Conservation (phyloP, 345 rosid genomes). For the Arabidopsis suecica region DNA sequence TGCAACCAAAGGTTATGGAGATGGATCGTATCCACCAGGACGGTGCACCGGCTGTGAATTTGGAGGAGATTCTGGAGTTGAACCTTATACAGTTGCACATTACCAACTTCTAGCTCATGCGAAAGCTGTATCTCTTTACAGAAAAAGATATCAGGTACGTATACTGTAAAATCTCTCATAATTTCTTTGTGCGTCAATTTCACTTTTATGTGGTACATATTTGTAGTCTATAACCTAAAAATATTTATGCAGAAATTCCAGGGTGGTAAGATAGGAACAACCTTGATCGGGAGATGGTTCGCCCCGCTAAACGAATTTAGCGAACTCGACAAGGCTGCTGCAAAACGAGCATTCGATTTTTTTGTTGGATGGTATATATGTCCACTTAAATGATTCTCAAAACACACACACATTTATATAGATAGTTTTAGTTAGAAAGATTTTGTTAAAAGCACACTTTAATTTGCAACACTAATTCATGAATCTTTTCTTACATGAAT, state of each 20-base stretch:
- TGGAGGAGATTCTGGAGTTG: constrained; percentile 48
- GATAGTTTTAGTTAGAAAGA: no score
- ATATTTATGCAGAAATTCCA: constrained; percentile 21
- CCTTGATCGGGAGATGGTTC: constrained; percentile 36
- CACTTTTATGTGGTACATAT: neutral
- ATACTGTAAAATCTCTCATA: neutral
- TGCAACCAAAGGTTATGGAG: constrained; percentile 26
- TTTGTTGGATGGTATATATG: constrained; percentile 39
- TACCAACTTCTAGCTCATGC: constrained; percentile 55
- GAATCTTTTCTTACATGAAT: neutral
- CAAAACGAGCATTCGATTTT: constrained; percentile 37
- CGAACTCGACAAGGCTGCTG: constrained; percentile 26
- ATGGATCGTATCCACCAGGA: constrained; percentile 40
- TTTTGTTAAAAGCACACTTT: neutral
- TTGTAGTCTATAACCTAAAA: neutral
- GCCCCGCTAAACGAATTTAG: constrained; percentile 15
- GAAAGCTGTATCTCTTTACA: constrained; percentile 39
- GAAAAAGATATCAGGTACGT: constrained; percentile 37
- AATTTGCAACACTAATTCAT: neutral
- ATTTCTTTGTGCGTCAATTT: neutral
- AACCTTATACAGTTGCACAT: constrained; percentile 55
- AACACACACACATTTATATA: neutral
- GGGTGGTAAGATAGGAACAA: constrained; percentile 31
- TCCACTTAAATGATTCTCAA: no score
- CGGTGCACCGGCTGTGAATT: constrained; percentile 36